These are phyloP conservation scores for Rhododendron henanense DNA, from an alignment of 148 eudicot genomes.

Conservation along the genomic window DNA sequence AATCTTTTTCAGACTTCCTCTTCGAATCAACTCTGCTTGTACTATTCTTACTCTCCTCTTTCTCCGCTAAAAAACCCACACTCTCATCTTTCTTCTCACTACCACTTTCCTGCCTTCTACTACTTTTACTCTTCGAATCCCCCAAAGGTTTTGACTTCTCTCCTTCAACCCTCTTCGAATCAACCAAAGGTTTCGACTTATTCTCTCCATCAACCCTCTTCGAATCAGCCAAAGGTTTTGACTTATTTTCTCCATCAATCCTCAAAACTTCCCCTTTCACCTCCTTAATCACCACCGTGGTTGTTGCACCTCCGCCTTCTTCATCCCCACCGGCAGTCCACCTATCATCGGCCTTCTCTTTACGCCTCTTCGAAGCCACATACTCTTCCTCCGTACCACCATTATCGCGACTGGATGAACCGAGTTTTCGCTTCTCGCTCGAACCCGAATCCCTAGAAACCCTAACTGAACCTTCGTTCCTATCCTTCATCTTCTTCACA, in stretches of 20 bases:
- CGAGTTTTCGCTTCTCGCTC: constrained; percentile 64
- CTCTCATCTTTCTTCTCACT: constrained; percentile 38
- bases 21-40: constrained; percentile 49
- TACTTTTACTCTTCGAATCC: constrained; percentile 61
- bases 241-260: constrained; percentile 20
- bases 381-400: constrained; percentile 45
- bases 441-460: constrained; percentile 49
- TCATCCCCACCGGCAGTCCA: constrained; percentile 62
- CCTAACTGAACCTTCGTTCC: constrained; percentile 46
- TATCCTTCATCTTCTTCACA: constrained; percentile 59
- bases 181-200: constrained; percentile 32
- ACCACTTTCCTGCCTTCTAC: constrained; percentile 43
- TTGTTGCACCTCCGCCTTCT: constrained; percentile 20
- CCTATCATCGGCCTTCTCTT: constrained; percentile 69
- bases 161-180: constrained; percentile 38
- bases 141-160: constrained; percentile 25
- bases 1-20: constrained; percentile 62
- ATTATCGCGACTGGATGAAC: constrained; percentile 30
- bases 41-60: constrained; percentile 54
- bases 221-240: constrained; percentile 35
- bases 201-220: constrained; percentile 33
- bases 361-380: constrained; percentile 56
- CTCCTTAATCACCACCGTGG: constrained; percentile 32
- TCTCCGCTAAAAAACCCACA: constrained; percentile 23
- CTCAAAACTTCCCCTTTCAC: constrained; percentile 27